Evolutionary conservation across 2,329 filamentous ascomycete species (phyloP).

Genomic region (Fusarium scirpi): DNA sequence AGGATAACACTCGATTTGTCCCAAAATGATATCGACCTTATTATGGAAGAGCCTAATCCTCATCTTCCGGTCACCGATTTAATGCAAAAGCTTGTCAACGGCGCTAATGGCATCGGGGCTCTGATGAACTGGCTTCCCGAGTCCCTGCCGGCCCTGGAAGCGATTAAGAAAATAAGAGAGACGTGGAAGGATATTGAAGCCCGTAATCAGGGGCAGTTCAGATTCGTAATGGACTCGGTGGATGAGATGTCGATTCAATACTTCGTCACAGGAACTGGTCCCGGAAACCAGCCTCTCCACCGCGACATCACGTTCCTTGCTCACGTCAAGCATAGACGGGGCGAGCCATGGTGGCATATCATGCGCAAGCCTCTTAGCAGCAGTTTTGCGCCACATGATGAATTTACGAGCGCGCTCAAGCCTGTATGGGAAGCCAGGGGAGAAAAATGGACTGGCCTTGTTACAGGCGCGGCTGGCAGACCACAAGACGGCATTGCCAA

Average conservation of each 20-base stretch:
- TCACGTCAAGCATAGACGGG: constrained; percentile 61
- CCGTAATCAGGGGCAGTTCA: constrained; percentile 61
- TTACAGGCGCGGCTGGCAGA: constrained; percentile 60
- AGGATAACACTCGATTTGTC: constrained; percentile 70
- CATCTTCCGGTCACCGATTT: constrained; percentile 73
- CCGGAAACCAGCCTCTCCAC: constrained; percentile 44
- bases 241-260: constrained; percentile 71
- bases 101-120: constrained; percentile 62
- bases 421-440: constrained; percentile 60
- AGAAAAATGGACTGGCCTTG: constrained; percentile 61
- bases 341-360: constrained; percentile 65
- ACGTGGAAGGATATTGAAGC: constrained; percentile 60
- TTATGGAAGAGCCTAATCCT: constrained; percentile 72
- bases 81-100: constrained; percentile 69
- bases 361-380: constrained; percentile 50
- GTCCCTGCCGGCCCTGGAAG: constrained; percentile 74
- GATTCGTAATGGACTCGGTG: constrained; percentile 64
- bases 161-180: constrained; percentile 70
- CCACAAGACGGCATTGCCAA: constrained; percentile 57
- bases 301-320: constrained; percentile 64
- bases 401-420: constrained; percentile 56
- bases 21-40: constrained; percentile 65
- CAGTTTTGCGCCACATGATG: constrained; percentile 45
- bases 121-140: constrained; percentile 67
- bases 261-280: constrained; percentile 50